These are phyloP conservation scores for Elsinoe ampelina DNA, from an alignment of 2,329 filamentous ascomycete species.

Conservation along the genomic window DNA sequence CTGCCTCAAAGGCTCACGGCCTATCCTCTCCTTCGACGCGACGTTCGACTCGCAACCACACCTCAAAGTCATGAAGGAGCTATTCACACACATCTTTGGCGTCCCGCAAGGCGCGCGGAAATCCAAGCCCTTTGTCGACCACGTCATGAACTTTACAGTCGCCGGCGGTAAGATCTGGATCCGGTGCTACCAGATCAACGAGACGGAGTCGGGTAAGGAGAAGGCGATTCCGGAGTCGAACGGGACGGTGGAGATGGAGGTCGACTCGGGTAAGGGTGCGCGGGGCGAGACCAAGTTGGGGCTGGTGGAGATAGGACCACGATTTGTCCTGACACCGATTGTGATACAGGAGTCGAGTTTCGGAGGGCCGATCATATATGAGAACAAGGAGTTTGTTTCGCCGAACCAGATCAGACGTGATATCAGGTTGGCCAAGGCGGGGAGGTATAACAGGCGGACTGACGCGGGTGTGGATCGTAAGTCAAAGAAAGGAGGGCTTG, in stretches of 20 bases:
- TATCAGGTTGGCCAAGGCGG: conserved; percentile 64
- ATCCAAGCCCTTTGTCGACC: conserved; percentile 92
- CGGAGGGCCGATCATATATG: conserved; percentile 91
- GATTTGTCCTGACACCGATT: conserved; percentile 88
- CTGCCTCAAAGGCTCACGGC: conserved; percentile 85
- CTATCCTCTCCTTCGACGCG: conserved; percentile 83
- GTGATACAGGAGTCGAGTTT: conserved; percentile 93
- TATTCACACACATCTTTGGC: conserved; percentile 82
- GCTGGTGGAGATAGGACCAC: conserved; percentile 85
- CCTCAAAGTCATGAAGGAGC: conserved; percentile 74
- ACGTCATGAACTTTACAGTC: conserved; percentile 84
- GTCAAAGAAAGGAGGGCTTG: conserved; percentile 66
- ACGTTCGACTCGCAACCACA: conserved; percentile 65
- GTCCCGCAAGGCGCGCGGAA: conserved; percentile 82
- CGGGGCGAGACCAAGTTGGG: conserved; percentile 60
- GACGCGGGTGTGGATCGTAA: conserved; percentile 65
- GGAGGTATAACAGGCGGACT: conserved; percentile 64
- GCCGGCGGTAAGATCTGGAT: conserved; percentile 95
- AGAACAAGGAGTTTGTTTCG: conserved; percentile 95
- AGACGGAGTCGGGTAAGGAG: conserved; percentile 57
- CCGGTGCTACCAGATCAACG: conserved; percentile 84
- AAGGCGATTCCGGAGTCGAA: conserved; percentile 22
- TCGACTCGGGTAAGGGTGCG: conserved; percentile 34
- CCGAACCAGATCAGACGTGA: conserved; percentile 91
- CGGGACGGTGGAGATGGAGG: conserved; percentile 31